phyloP scores from a whole-genome alignment of 1,139 yeast species.

The Blastobotrys illinoisensis region DNA sequence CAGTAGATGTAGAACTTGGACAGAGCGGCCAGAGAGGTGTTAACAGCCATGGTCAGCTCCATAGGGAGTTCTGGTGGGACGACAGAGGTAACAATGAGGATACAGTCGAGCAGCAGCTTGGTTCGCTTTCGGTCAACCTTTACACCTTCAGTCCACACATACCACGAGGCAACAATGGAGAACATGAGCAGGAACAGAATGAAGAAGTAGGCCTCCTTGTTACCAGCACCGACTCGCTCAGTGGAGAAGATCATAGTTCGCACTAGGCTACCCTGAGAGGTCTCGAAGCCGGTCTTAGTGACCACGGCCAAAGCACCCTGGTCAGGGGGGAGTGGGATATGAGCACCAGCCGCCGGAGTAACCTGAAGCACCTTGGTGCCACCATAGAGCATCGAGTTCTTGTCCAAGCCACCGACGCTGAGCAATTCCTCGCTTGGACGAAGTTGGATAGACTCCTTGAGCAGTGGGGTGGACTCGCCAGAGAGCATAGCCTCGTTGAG shows the following conservation, averaged over 20 bases:
- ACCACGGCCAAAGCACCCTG: conserved; percentile 89
- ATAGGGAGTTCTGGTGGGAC: conserved; percentile 99
- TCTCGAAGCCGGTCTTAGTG: conserved; percentile 92
- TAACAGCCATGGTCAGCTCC: conserved; percentile 98
- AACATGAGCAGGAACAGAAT: conserved; percentile 82
- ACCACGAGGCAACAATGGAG: conserved; percentile 95
- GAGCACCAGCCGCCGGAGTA: conserved; percentile 54
- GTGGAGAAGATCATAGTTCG: conserved; percentile 97
- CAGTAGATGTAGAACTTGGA: conserved; percentile 87
- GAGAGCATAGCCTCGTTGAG: conserved; percentile 97
- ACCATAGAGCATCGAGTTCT: conserved; percentile 86
- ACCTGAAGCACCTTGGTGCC: conserved; percentile 97
- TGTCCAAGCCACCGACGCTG: conserved; percentile 78
- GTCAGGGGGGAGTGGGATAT: conserved; percentile 60
- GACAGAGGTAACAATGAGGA: conserved; percentile 90
- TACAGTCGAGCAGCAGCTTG: conserved; percentile 90
- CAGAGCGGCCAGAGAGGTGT: conserved; percentile 80
- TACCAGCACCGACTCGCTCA: conserved; percentile 95
- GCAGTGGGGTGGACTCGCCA: conserved; percentile 95
- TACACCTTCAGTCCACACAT: conserved; percentile 98
- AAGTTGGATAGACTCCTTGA: conserved; percentile 83
- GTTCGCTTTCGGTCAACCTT: conserved; percentile 93
- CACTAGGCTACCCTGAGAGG: conserved; percentile 95
- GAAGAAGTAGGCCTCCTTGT: conserved; percentile 88
- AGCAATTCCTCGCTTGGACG: conserved; percentile 69